Evolutionary conservation across 192 early-diverging fungal genomes (phyloP), one percentile per base, ranked within the genome.

Genomic region (Coemansia sp.): DNA sequence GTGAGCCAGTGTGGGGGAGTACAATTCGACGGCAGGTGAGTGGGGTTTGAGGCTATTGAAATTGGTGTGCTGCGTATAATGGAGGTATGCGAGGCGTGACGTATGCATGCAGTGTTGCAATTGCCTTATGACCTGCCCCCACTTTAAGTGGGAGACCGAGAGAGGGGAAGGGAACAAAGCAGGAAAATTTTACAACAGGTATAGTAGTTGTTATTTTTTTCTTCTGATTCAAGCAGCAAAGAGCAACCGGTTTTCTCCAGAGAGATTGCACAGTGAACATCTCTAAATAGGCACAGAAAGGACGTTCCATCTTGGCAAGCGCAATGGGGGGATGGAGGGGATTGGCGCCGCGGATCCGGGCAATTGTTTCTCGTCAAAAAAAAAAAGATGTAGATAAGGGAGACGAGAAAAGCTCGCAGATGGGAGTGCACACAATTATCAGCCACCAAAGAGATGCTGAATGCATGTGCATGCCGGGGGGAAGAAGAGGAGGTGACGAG

Each of bases 381-480:
- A 19, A 5, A 19, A n/a, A 50, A 23, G 21, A 50, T n/a, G 9
- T 8, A 23, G 19, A 19, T 21, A 9, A 9, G 8, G 47, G n/a
- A 23, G 21, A 16, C 13, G 30, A 32, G 28, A 32, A 33, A 3
- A 13, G 16, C 16, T 13, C 17, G 55, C 55, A 7, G 55, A 58
- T 58, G 55, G 55, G 55, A 58, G 32, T 33, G 32, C 30, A 14
- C 32, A 58, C 55, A 58, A 58, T 58, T 32, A 35, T 35, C 13
- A 58, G 55, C 55, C 55, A 32, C 30, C 30, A 58, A 58, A 35
- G 55, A 32, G 55, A 58, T 16, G 30, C 16, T 58, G 55, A 58
- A 58, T 58, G 55, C 55, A 17, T 23, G 55, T 17, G 55, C 55
- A 58, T 58, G 55, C 55, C 30, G 32, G 16, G 28, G 11, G 55